Percentiles rank a stretch among this genome's conserved stretches.
These are phyloP conservation scores for Echinosophora koreensis DNA, from an alignment of 306 rosid genomes.

Conservation along the genomic window DNA sequence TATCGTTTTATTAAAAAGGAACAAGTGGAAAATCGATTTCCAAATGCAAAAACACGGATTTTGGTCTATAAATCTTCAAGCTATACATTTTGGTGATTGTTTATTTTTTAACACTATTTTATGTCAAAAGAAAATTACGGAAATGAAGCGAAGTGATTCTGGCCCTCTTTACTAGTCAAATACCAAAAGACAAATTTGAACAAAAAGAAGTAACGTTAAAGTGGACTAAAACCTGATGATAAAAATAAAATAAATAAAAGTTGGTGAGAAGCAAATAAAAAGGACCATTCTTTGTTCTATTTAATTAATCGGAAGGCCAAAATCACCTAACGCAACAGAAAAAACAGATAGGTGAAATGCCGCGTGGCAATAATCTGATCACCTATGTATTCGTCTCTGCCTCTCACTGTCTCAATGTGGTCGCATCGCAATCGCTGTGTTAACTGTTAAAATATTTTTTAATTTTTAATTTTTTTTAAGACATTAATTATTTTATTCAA, in stretches of 20 bases:
- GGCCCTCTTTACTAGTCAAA: conserved; percentile 48
- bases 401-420: conserved; percentile 1
- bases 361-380: conserved; percentile 38
- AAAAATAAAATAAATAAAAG: background rate
- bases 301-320: conserved; percentile 28
- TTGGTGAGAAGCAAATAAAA: background rate
- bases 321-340: background rate
- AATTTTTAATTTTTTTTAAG: too few species aligned
- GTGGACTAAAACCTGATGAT: conserved; percentile 6
- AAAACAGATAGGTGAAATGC: background rate
- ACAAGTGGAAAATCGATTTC: too few species aligned
- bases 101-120: too few species aligned
- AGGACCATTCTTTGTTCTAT: conserved; percentile 12
- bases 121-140: background rate
- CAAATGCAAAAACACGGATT: too few species aligned
- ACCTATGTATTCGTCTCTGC: background rate
- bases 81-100: too few species aligned
- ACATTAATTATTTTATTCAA: too few species aligned
- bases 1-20: too few species aligned
- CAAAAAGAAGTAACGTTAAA: conserved; percentile 49
- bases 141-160: conserved; percentile 42
- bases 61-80: too few species aligned
- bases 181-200: conserved; percentile 56
- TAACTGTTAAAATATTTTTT: conserved; percentile 17
- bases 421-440: background rate